Conservation (phyloP, 208 protist genomes). For the Acanthamoeba rhysodes region DNA sequence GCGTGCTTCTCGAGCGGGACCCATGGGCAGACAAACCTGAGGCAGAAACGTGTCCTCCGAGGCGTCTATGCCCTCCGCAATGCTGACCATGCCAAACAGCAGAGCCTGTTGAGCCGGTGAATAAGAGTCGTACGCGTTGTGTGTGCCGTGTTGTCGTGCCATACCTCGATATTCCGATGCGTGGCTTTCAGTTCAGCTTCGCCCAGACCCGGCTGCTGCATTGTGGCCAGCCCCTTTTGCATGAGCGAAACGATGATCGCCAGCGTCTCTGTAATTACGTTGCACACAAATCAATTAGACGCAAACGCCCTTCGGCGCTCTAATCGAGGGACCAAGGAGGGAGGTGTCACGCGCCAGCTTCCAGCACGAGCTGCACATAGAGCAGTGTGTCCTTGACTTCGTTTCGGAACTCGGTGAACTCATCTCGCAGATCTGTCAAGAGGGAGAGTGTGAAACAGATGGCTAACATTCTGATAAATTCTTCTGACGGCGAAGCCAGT, state of each 20-base stretch:
- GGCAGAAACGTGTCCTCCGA: neutral
- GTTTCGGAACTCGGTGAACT: neutral
- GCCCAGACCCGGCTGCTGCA: neutral
- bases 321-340: neutral
- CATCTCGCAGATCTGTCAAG: neutral
- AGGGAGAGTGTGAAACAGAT: no score
- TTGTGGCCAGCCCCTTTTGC: neutral
- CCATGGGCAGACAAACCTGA: neutral
- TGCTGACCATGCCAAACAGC: slow-evolving; percentile 18
- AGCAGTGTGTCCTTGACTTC: neutral
- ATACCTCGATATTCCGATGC: neutral
- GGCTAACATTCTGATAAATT: neutral
- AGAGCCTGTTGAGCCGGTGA: slow-evolving; percentile 3
- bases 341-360: neutral
- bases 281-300: neutral
- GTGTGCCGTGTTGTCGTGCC: neutral
- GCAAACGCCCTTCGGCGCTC: neutral
- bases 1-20: no score
- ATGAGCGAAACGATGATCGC: slow-evolving; percentile 8
- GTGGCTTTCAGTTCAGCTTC: neutral
- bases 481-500: no score
- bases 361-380: neutral
- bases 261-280: neutral
- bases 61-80: neutral
- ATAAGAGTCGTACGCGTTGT: neutral